phyloP scores from a whole-genome alignment of 2,329 filamentous ascomycete genomes.

The Talaromyces sp. region DNA sequence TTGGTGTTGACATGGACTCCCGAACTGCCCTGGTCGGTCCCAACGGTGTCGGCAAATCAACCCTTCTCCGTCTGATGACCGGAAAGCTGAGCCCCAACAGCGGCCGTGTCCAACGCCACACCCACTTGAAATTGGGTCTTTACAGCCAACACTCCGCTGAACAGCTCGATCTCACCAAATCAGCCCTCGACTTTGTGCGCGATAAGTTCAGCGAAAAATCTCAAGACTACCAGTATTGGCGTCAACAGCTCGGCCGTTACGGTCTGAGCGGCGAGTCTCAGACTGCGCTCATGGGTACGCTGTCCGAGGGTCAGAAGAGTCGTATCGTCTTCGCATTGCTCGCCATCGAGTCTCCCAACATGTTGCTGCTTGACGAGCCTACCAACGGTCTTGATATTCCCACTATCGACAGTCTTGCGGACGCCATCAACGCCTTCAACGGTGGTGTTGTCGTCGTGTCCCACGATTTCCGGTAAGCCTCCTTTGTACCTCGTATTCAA shows the following conservation, averaged over 20 bases:
- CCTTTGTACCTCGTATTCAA: not conserved
- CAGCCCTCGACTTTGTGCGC: conserved; percentile 92
- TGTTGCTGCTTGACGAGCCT: conserved; percentile 96
- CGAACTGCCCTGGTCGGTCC: conserved; percentile 94
- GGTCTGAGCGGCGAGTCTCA: conserved; percentile 90
- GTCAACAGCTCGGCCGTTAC: conserved; percentile 93
- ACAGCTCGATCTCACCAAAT: conserved; percentile 97
- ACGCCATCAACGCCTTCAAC: conserved; percentile 93
- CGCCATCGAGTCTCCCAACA: conserved; percentile 94
- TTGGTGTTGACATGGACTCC: conserved; percentile 99
- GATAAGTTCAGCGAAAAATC: conserved; percentile 87
- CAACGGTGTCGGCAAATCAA: conserved; percentile 99
- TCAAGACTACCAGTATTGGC: conserved; percentile 99
- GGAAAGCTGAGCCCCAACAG: conserved; percentile 83
- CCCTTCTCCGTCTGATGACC: conserved; percentile 92
- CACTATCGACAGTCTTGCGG: conserved; percentile 94
- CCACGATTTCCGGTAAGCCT: conserved; percentile 91
- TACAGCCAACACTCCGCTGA: conserved; percentile 99
- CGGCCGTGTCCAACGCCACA: conserved; percentile 84
- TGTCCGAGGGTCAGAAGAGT: conserved; percentile 96
- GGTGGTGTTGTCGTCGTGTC: conserved; percentile 97
- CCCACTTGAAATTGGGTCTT: conserved; percentile 95
- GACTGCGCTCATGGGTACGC: conserved; percentile 94
- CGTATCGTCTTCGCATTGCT: conserved; percentile 97
- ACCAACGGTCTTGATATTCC: conserved; percentile 99